Evolutionary conservation across 495 filamentous ascomycete genomes (phyloP).

Genomic region (Cladorrhinum samala): DNA sequence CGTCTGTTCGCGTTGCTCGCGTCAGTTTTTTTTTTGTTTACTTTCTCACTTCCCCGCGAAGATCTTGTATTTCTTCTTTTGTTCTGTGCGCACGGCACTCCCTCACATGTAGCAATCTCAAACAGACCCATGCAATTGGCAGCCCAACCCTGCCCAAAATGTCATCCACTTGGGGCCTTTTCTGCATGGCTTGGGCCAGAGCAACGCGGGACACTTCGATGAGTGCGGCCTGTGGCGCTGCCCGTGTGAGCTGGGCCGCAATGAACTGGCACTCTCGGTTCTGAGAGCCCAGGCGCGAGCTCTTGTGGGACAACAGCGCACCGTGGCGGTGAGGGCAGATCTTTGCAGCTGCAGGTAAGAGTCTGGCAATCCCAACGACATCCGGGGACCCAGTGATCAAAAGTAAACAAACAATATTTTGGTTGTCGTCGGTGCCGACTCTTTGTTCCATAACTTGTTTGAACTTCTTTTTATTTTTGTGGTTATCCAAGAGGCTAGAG

Average conservation of each 20-base stretch:
- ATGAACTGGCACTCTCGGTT: conserved; percentile 5
- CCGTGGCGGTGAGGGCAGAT: conserved; percentile 7
- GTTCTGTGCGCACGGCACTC: background rate
- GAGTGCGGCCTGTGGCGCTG: conserved; percentile 9
- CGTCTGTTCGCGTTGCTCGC: background rate
- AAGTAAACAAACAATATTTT: conserved; percentile 24
- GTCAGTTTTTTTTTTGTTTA: conserved; percentile 13
- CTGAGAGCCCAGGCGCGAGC: conserved; percentile 15
- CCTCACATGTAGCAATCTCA: conserved; percentile 15
- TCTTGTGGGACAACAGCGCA: background rate
- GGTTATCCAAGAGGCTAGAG: conserved; percentile 1
- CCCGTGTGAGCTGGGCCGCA: conserved; percentile 22
- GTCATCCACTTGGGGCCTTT: background rate
- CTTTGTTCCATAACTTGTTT: background rate
- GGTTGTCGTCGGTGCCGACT: conserved; percentile 2
- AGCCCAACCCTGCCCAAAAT: conserved; percentile 1
- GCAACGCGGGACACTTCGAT: conserved; percentile 9
- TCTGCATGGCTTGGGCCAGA: conserved; percentile 1
- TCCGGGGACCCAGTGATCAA: background rate
- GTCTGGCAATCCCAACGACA: background rate
- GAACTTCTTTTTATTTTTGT: background rate
- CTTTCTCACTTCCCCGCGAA: conserved; percentile 17
- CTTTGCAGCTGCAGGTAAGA: background rate
- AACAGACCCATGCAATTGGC: conserved; percentile 12
- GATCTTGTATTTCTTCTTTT: background rate